Evolutionary conservation across 2,329 filamentous ascomycete species (phyloP).

Genomic region (Aspergillus quadrilineatus): DNA sequence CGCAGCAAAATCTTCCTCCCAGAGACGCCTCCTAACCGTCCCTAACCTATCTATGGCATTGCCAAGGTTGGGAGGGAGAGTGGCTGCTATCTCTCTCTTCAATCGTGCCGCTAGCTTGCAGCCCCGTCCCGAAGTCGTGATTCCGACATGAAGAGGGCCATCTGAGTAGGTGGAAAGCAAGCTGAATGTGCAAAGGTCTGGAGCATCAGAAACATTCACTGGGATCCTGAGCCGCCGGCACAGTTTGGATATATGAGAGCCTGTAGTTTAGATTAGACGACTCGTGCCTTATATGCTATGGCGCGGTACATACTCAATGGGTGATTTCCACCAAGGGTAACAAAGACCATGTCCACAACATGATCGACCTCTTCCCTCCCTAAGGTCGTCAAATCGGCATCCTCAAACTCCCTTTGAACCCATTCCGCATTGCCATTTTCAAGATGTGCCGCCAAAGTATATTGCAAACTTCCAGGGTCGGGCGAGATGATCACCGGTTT

Average conservation of each 20-base stretch:
- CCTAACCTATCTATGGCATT: slow-evolving; percentile 75
- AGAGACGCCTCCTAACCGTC: slow-evolving; percentile 66
- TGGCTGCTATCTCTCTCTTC: slow-evolving; percentile 79
- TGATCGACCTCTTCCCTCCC: slow-evolving; percentile 75
- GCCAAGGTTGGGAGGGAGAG: slow-evolving; percentile 73
- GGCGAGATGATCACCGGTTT: slow-evolving; percentile 76
- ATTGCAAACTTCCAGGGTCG: slow-evolving; percentile 59
- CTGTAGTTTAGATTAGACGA: slow-evolving; percentile 40
- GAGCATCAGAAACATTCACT: slow-evolving; percentile 87
- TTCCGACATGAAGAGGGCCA: slow-evolving; percentile 88
- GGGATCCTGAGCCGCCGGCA: slow-evolving; percentile 82
- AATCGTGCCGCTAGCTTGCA: slow-evolving; percentile 92
- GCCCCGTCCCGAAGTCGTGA: slow-evolving; percentile 91
- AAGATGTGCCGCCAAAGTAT: slow-evolving; percentile 51
- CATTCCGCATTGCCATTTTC: slow-evolving; percentile 44
- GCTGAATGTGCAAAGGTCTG: slow-evolving; percentile 82
- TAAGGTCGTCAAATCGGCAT: slow-evolving; percentile 69
- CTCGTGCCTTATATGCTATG: slow-evolving; percentile 19
- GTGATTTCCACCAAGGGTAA: slow-evolving; percentile 62
- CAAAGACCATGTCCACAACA: slow-evolving; percentile 89
- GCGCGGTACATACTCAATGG: slow-evolving; percentile 47
- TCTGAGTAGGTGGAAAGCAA: slow-evolving; percentile 86
- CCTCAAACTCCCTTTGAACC: slow-evolving; percentile 58
- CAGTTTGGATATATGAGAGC: slow-evolving; percentile 66
- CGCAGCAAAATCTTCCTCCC: slow-evolving; percentile 67